These are phyloP conservation scores for Taxawa tesnikishii DNA, from an alignment of 2,329 filamentous ascomycete genomes.

Conservation along the genomic window DNA sequence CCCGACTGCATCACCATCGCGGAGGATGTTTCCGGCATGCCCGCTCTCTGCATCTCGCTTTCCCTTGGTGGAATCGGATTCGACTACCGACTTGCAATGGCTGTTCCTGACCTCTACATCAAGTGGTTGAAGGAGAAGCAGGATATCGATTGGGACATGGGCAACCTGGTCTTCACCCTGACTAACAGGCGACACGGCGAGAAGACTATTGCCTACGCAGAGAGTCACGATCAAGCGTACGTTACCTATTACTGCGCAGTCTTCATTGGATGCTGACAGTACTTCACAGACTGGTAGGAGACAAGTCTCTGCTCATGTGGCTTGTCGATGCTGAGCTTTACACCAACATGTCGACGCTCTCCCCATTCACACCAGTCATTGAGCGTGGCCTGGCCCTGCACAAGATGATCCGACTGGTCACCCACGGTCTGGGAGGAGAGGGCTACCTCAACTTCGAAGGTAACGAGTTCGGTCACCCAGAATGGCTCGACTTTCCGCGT, in stretches of 20 bases:
- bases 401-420: conserved; percentile 94
- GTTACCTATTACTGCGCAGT: conserved; percentile 23
- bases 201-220: conserved; percentile 95
- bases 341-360: conserved; percentile 86
- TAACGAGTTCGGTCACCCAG: conserved; percentile 96
- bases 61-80: conserved; percentile 87
- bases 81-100: conserved; percentile 96
- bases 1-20: conserved; percentile 83
- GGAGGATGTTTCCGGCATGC: conserved; percentile 97
- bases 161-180: conserved; percentile 70
- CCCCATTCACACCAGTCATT: conserved; percentile 76
- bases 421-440: conserved; percentile 83
- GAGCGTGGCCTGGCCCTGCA: conserved; percentile 84
- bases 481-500: conserved; percentile 97
- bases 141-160: conserved; percentile 87
- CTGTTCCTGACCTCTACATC: conserved; percentile 97
- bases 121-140: conserved; percentile 91
- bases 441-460: conserved; percentile 98
- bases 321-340: conserved; percentile 96
- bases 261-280: conserved; percentile 11
- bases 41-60: conserved; percentile 78
- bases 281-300: conserved; percentile 69
- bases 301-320: conserved; percentile 97
- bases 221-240: conserved; percentile 95
- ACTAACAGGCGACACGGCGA: conserved; percentile 91